phyloP scores from a whole-genome alignment of 768 basidiomycete species.

The Podaxis sp. region DNA sequence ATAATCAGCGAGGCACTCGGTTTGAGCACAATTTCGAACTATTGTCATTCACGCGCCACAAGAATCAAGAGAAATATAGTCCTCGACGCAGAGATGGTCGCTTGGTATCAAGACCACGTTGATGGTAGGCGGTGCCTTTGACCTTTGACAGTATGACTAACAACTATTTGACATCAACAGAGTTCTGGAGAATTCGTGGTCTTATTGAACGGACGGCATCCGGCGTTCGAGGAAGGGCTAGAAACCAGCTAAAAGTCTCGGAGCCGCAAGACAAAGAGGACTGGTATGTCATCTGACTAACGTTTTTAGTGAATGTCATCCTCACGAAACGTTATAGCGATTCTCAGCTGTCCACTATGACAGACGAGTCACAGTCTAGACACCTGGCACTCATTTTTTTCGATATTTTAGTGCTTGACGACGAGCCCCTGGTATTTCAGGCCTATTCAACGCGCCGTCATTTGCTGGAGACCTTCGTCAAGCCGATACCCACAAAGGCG shows the following conservation, averaged over 20 bases:
- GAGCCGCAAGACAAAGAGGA: slow-evolving; percentile 20
- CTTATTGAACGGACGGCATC: slow-evolving; percentile 57
- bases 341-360: slow-evolving; percentile 30
- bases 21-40: slow-evolving; percentile 22
- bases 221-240: slow-evolving; percentile 40
- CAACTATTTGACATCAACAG: slow-evolving; percentile 31
- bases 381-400: slow-evolving; percentile 86
- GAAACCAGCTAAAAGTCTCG: slow-evolving; percentile 19
- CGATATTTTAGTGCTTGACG: slow-evolving; percentile 74
- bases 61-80: slow-evolving; percentile 42
- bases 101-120: slow-evolving; percentile 65
- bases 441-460: slow-evolving; percentile 61
- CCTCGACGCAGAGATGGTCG: slow-evolving; percentile 89
- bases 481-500: slow-evolving; percentile 53
- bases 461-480: slow-evolving; percentile 58
- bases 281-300: slow-evolving; percentile 3
- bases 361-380: slow-evolving; percentile 33
- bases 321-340: slow-evolving; percentile 16
- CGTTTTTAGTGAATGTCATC: neutral
- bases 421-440: slow-evolving; percentile 47
- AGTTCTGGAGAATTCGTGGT: slow-evolving; percentile 73
- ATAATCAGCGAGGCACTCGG: slow-evolving; percentile 63
- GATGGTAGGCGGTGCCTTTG: slow-evolving; percentile 53
- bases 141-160: neutral
- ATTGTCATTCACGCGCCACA: neutral